Evolutionary conservation across 1,284 basidiomycete species (phyloP), one percentile per base, ranked within the genome.

Genomic region (Pyrrhoderma noxium): DNA sequence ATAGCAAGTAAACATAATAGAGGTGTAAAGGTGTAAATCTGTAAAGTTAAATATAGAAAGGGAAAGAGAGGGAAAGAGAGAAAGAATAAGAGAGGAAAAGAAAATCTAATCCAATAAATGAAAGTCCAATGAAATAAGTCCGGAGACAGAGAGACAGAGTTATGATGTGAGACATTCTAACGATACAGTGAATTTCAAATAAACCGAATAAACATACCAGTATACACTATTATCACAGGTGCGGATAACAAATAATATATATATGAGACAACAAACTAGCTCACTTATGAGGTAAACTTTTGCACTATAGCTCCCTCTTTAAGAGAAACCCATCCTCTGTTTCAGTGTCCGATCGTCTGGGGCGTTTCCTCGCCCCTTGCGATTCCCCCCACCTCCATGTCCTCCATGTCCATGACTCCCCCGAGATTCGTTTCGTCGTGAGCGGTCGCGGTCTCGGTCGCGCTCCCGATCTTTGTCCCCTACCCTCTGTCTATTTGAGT

Each of bases 311-410:
- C 43, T 34, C 22, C 19, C 21, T 9, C 42, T 34, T 43, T 76
- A 82, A 39, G 27, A 31, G 27, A 85, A 71, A 66, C 83, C 85
- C 80, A 88, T 76, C 61, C 84, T 71, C 67, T 87, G 81, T 65
- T 82, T 82, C 72, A 88, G 80, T 72, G 84, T 85, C 78, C 85
- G 84, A 72, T 84, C 83, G 23, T 58, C 59, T 48, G 56, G 57
- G 60, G 65, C 58, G 57, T 60, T 68, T 58, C 64, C 61, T 27
- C 65, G 58, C 21, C 66, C 61, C 18, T 66, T 62, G 21, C 67
- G 64, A 38, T 67, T 64, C 25, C 69, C 65, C 25, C 64, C 65
- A 3, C 56, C 58, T 9, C 59, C 54, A 1, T 60, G 58, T 2
- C 58, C 56, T 2, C 56, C 53, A n/a, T 52, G 50, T 11, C 61